These are phyloP conservation scores for Debaryomyces sp. DNA, from an alignment of 1,139 yeast species.

Conservation along the genomic window DNA sequence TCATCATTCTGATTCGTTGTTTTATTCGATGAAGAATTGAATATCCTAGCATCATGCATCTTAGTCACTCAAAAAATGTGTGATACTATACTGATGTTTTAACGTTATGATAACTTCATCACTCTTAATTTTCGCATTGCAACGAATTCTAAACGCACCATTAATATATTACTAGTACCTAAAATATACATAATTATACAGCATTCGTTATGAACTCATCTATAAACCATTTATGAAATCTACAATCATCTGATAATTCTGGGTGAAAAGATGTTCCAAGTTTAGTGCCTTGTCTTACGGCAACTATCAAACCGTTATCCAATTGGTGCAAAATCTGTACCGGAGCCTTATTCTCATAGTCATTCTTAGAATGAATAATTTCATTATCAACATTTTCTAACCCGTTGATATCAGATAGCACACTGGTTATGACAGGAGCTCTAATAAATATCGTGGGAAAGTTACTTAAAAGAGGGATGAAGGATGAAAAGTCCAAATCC, in stretches of 20 bases:
- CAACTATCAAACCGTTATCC: constrained; percentile 56
- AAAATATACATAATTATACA: not conserved
- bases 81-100: not conserved
- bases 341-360: constrained; percentile 28
- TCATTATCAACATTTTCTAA: constrained; percentile 20
- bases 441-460: constrained; percentile 73
- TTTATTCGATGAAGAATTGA: constrained; percentile 14
- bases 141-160: constrained; percentile 1
- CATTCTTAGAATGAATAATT: constrained; percentile 28
- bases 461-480: constrained; percentile 40
- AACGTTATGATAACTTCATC: not conserved
- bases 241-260: constrained; percentile 59
- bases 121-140: not conserved
- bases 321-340: constrained; percentile 49
- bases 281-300: constrained; percentile 68
- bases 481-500: constrained; percentile 49
- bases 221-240: constrained; percentile 76
- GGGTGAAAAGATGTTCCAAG: constrained; percentile 86
- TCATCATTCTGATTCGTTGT: not conserved
- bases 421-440: constrained; percentile 68
- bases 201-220: constrained; percentile 49
- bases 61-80: not conserved
- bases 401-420: constrained; percentile 21
- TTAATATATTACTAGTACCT: not conserved
- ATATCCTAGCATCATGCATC: constrained; percentile 37